Conservation (phyloP, 73 alveolate species). For the Tetrahymena elliotti region DNA sequence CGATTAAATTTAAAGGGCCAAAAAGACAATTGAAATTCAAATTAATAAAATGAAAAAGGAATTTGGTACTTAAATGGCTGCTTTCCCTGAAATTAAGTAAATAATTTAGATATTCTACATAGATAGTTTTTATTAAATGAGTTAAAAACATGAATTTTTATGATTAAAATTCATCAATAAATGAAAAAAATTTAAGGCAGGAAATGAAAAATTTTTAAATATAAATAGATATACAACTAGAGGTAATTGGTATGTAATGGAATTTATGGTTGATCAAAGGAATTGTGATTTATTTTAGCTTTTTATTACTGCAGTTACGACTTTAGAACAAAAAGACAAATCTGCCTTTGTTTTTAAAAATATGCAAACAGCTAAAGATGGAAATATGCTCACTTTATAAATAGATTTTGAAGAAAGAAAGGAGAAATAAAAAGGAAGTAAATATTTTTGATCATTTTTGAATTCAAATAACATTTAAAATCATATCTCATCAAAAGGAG, state of each 20-base stretch:
- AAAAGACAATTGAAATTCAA: slow-evolving; percentile 3
- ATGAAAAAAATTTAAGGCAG: background rate
- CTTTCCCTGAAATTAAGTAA: slow-evolving; percentile 45
- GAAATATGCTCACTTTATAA: slow-evolving; percentile 4
- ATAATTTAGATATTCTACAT: background rate
- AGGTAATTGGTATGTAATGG: slow-evolving; percentile 21
- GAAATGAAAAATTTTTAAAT: background rate
- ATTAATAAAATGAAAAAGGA: slow-evolving; percentile 19
- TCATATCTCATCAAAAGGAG: slow-evolving; percentile 39
- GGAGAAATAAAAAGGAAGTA: slow-evolving; percentile 44
- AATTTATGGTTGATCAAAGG: slow-evolving; percentile 25
- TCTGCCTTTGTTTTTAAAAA: slow-evolving; percentile 5
- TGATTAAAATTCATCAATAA: background rate
- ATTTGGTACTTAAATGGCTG: slow-evolving; percentile 43
- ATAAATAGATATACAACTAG: slow-evolving; percentile 8
- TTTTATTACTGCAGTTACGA: slow-evolving; percentile 26
- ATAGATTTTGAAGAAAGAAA: slow-evolving; percentile 46
- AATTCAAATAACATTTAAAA: slow-evolving; percentile 33
- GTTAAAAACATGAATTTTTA: background rate
- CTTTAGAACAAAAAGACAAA: slow-evolving; percentile 45
- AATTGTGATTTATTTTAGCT: slow-evolving; percentile 20
- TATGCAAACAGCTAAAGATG: background rate
- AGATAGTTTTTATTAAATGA: background rate
- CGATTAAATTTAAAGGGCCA: slow-evolving; percentile 1
- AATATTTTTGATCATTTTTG: slow-evolving; percentile 16